Evolutionary conservation across 208 protist genomes (phyloP).

Genomic region (Wallacemonas sp.): DNA sequence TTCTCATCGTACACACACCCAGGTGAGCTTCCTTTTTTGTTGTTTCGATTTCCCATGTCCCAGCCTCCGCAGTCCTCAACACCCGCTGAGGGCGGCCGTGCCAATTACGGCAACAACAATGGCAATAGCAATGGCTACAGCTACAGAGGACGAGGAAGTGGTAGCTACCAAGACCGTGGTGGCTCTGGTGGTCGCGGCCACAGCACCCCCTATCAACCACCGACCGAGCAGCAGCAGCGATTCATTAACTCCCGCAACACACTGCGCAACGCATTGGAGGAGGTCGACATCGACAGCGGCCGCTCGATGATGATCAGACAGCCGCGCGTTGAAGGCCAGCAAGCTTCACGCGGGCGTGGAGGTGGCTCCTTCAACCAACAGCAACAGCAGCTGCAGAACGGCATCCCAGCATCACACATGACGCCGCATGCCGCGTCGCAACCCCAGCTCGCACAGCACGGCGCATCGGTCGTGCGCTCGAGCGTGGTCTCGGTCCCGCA

Average conservation of each 20-base stretch:
- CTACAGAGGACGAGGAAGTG: background rate
- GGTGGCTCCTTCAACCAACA: background rate
- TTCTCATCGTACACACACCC: background rate
- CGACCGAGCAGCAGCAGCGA: conserved; percentile 8
- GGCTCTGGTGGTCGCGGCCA: background rate
- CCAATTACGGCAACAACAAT: background rate
- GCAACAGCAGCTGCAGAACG: conserved; percentile 10
- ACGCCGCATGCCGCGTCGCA: conserved; percentile 65
- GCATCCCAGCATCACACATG: conserved; percentile 40
- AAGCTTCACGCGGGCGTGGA: background rate
- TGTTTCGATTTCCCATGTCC: background rate
- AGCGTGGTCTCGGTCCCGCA: conserved; percentile 37
- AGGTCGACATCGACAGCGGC: conserved; percentile 9
- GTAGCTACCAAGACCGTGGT: background rate
- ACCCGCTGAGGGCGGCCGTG: conserved; percentile 2
- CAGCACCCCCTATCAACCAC: conserved; percentile 12
- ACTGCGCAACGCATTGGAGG: conserved; percentile 13
- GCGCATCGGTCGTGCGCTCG: conserved; percentile 68
- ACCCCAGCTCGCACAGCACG: conserved; percentile 64
- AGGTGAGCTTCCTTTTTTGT: background rate
- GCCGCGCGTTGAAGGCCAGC: conserved; percentile 12
- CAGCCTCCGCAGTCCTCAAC: background rate
- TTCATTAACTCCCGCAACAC: conserved; percentile 4
- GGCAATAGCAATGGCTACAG: background rate
- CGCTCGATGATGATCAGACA: conserved; percentile 11